Percentiles rank a stretch among this genome's conserved stretches.
These are phyloP conservation scores for Aspergillus sojae DNA, from an alignment of 2,329 filamentous ascomycete genomes.

Conservation along the genomic window DNA sequence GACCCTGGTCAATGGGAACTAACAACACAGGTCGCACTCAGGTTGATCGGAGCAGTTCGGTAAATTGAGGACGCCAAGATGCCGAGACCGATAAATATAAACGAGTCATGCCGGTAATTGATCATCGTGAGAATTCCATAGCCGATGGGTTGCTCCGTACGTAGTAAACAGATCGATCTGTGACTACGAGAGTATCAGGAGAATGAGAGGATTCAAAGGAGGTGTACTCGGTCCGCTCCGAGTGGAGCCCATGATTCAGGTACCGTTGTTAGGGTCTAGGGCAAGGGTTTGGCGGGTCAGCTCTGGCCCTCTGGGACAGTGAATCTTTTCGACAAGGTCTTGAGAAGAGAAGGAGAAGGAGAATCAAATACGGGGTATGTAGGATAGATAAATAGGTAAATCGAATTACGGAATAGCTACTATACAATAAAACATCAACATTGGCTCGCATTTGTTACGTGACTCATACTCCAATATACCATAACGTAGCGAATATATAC, in stretches of 20 bases:
- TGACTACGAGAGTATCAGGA: conserved; percentile 10
- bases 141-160: neutral
- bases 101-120: neutral
- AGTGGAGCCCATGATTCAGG: conserved; percentile 8
- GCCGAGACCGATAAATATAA: neutral
- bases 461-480: too few relatives aligned
- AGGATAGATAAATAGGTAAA: too few relatives aligned
- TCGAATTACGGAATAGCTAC: too few relatives aligned
- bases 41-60: neutral
- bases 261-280: conserved; percentile 4
- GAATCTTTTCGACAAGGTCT: neutral
- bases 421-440: too few relatives aligned
- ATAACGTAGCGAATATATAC: too few relatives aligned
- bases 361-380: too few relatives aligned
- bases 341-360: neutral
- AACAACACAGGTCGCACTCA: neutral
- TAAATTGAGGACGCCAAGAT: neutral
- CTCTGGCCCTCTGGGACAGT: neutral
- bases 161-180: conserved; percentile 1
- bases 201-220: conserved; percentile 1
- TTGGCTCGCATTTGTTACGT: too few relatives aligned
- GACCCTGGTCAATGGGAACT: neutral
- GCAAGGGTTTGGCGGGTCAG: neutral
- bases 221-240: conserved; percentile 6
- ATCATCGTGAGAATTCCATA: neutral